These are phyloP conservation scores for Pythium angustatum DNA, from an alignment of 352 stramenopile genomes.

Conservation along the genomic window DNA sequence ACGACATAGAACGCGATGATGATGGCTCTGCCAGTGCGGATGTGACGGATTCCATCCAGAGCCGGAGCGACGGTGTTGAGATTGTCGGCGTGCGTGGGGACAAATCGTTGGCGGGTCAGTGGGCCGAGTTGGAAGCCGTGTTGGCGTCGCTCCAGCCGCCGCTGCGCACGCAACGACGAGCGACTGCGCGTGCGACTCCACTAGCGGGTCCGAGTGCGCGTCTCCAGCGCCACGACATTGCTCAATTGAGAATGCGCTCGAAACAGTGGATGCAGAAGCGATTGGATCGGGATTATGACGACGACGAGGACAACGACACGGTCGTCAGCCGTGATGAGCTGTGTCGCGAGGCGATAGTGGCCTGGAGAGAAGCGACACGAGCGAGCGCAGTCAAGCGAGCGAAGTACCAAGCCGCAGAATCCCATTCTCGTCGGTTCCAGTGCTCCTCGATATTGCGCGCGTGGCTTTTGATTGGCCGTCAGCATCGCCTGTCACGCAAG, in stretches of 20 bases:
- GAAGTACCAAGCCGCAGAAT: not conserved
- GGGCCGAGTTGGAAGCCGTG: slow-evolving; percentile 13
- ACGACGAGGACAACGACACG: not conserved
- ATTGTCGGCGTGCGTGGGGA: not conserved
- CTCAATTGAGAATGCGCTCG: not conserved
- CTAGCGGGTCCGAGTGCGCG: not conserved
- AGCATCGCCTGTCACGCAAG: not conserved
- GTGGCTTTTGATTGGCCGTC: not conserved
- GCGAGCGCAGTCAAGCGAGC: not conserved
- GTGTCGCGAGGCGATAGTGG: not conserved
- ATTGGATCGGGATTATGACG: not conserved
- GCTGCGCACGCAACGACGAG: no score
- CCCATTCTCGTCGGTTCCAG: slow-evolving; percentile 3
- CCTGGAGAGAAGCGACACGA: not conserved
- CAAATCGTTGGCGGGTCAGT: slow-evolving; percentile 4
- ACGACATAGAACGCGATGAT: not conserved
- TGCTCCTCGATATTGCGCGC: not conserved
- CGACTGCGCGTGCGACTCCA: not conserved
- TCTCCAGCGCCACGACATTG: not conserved
- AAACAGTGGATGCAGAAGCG: not conserved
- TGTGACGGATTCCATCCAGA: not conserved
- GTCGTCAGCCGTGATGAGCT: not conserved
- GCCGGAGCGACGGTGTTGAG: slow-evolving; percentile 6
- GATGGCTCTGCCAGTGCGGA: not conserved
- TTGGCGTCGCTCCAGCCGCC: slow-evolving; percentile 3